Evolutionary conservation across 83 land plant species (phyloP).

Genomic region (Diphasiastrum complanatum): DNA sequence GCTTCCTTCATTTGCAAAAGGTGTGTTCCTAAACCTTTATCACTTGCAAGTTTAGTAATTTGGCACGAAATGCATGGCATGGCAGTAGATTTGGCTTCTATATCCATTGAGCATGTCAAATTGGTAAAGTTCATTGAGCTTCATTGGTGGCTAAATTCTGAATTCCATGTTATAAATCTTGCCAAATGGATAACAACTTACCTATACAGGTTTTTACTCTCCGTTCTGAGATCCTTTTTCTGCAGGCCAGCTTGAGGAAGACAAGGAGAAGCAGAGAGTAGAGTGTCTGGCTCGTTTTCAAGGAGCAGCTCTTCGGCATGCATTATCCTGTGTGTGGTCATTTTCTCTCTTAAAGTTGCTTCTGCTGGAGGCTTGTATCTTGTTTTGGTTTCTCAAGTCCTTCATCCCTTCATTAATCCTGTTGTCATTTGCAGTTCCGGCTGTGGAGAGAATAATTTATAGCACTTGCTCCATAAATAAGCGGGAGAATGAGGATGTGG

Average conservation of each 20-base stretch:
- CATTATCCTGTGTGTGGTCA: constrained; percentile 52
- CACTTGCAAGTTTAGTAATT: no score
- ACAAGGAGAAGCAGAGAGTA: constrained; percentile 32
- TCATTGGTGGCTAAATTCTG: no score
- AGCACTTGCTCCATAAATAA: constrained; percentile 92
- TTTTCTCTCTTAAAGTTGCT: not conserved
- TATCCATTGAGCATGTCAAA: no score
- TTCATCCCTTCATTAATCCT: no score
- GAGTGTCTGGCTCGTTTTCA: constrained; percentile 74
- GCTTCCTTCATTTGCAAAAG: constrained; percentile 63
- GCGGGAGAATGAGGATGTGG: constrained; percentile 82
- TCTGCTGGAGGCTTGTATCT: constrained; percentile 2
- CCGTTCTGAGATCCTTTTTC: not conserved
- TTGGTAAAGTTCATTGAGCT: not conserved
- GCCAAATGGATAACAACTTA: no score
- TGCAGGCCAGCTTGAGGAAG: constrained; percentile 28
- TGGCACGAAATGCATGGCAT: no score
- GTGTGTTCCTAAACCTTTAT: constrained; percentile 17
- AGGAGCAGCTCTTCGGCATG: constrained; percentile 66
- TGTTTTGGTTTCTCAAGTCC: not conserved
- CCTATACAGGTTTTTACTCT: not conserved
- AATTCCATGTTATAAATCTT: no score
- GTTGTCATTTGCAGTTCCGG: constrained; percentile 84
- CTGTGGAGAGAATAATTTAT: constrained; percentile 77
- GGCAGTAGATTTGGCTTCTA: no score